Conservation (phyloP, 106 monocot genomes). For the Dendrobium huoshanense region DNA sequence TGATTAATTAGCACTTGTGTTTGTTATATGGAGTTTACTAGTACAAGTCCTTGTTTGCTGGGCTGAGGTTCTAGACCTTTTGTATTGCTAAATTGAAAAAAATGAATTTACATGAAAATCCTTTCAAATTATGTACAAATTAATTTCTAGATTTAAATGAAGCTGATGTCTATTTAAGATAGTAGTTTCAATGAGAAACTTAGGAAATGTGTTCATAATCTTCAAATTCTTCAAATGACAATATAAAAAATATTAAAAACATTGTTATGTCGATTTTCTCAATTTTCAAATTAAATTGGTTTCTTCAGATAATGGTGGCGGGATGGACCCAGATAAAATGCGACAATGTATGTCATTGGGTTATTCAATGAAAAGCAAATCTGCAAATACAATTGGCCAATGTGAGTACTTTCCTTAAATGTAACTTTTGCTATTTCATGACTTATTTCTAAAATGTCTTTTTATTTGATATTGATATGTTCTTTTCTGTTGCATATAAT, state of each 20-base stretch:
- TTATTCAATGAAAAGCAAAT: constrained; percentile 76
- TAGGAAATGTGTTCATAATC: background rate
- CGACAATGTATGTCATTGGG: constrained; percentile 92
- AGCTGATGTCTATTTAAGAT: too few species aligned
- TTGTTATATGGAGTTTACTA: too few species aligned
- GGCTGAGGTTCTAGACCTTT: too few species aligned
- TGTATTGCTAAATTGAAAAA: too few species aligned
- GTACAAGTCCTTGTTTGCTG: too few species aligned
- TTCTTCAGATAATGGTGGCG: constrained; percentile 78
- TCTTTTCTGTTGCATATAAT: constrained; percentile 7
- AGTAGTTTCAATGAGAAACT: too few species aligned
- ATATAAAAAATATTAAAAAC: background rate
- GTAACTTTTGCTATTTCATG: background rate
- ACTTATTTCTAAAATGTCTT: too few species aligned
- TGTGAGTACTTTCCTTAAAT: constrained; percentile 33
- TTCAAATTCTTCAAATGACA: background rate
- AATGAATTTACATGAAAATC: too few species aligned
- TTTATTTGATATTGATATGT: background rate
- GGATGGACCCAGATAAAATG: constrained; percentile 87
- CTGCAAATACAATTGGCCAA: constrained; percentile 81
- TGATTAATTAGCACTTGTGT: too few species aligned
- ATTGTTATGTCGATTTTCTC: background rate
- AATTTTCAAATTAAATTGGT: constrained; percentile 1
- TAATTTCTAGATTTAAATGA: too few species aligned
- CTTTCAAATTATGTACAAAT: too few species aligned